A percentile compares a stretch with the other conserved stretches of the same genome.
phyloP scores from a whole-genome alignment of 257 asterid species.

The Leptodermis oblonga region DNA sequence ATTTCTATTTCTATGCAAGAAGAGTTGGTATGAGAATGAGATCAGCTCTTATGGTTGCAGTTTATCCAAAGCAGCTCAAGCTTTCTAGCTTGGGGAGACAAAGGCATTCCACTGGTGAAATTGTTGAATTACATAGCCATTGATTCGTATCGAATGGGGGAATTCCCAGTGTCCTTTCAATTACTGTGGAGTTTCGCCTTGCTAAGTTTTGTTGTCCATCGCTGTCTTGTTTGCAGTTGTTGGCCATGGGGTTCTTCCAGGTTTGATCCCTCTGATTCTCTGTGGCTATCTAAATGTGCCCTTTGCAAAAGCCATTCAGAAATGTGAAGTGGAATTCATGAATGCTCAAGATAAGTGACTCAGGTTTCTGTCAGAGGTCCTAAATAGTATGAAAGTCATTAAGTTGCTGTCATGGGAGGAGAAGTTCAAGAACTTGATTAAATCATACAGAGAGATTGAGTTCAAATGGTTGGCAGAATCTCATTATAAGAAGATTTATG shows the following conservation, averaged over 20 bases:
- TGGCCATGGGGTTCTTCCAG: slow-evolving; percentile 69
- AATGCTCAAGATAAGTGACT: slow-evolving; percentile 56
- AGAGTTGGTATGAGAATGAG: slow-evolving; percentile 68
- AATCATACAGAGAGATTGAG: slow-evolving; percentile 42
- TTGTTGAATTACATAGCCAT: slow-evolving; percentile 70
- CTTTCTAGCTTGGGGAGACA: slow-evolving; percentile 50
- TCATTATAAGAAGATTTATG: slow-evolving; percentile 36
- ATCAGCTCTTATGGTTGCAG: slow-evolving; percentile 66
- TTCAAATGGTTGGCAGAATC: slow-evolving; percentile 59
- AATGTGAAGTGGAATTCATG: slow-evolving; percentile 65
- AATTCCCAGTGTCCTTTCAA: slow-evolving; percentile 58
- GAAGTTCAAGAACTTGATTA: slow-evolving; percentile 50
- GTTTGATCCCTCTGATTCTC: slow-evolving; percentile 48
- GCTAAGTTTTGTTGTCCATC: slow-evolving; percentile 39
- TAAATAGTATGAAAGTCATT: slow-evolving; percentile 69
- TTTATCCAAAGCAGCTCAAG: slow-evolving; percentile 59
- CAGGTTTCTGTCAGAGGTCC: slow-evolving; percentile 62
- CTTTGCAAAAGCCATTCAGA: slow-evolving; percentile 53
- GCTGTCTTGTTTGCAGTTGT: slow-evolving; percentile 45
- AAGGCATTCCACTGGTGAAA: slow-evolving; percentile 63
- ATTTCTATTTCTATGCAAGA: slow-evolving; percentile 54
- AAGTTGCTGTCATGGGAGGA: slow-evolving; percentile 83
- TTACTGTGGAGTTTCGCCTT: slow-evolving; percentile 43
- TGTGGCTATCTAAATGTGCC: slow-evolving; percentile 65
- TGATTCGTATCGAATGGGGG: slow-evolving; percentile 81